A percentile compares a stretch with the other conserved stretches of the same genome.
Conservation (phyloP, 768 basidiomycete species). For the Tulasnella sp. region DNA sequence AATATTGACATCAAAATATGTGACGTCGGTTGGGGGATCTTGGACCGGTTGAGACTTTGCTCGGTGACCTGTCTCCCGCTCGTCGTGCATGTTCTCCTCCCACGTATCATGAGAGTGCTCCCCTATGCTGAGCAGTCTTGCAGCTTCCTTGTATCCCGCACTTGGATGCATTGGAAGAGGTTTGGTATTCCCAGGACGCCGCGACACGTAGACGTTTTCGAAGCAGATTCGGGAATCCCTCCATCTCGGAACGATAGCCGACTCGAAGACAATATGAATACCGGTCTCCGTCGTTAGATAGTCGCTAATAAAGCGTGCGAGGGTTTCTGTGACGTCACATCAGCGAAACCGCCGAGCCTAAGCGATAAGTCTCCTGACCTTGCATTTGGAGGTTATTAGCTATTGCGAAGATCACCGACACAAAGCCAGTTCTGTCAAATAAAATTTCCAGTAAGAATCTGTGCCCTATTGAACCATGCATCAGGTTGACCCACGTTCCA, state of each 20-base stretch:
- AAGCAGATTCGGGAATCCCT: constrained; percentile 93
- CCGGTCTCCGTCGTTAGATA: constrained; percentile 93
- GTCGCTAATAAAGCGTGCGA: constrained; percentile 84
- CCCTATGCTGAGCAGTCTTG: constrained; percentile 70
- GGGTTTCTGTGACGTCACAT: constrained; percentile 52
- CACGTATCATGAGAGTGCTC: constrained; percentile 60
- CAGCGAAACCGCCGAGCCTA: background rate
- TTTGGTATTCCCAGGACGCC: constrained; percentile 50
- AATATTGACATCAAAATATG: constrained; percentile 89
- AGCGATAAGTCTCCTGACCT: constrained; percentile 44
- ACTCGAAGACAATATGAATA: constrained; percentile 92
- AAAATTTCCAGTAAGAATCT: constrained; percentile 34
- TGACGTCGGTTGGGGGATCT: constrained; percentile 54
- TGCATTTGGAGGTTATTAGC: constrained; percentile 83
- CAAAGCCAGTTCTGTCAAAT: constrained; percentile 75
- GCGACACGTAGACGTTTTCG: constrained; percentile 92
- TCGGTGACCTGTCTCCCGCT: constrained; percentile 26
- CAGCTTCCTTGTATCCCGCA: constrained; percentile 42
- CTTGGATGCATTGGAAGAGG: constrained; percentile 41
- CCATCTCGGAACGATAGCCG: constrained; percentile 97
- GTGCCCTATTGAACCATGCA: background rate
- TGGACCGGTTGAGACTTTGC: constrained; percentile 18
- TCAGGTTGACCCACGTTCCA: constrained; percentile 67
- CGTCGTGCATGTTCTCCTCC: constrained; percentile 16
- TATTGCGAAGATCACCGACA: constrained; percentile 86